Evolutionary conservation across 352 stramenopile genomes (phyloP).

Genomic region (Pythium diclinum): DNA sequence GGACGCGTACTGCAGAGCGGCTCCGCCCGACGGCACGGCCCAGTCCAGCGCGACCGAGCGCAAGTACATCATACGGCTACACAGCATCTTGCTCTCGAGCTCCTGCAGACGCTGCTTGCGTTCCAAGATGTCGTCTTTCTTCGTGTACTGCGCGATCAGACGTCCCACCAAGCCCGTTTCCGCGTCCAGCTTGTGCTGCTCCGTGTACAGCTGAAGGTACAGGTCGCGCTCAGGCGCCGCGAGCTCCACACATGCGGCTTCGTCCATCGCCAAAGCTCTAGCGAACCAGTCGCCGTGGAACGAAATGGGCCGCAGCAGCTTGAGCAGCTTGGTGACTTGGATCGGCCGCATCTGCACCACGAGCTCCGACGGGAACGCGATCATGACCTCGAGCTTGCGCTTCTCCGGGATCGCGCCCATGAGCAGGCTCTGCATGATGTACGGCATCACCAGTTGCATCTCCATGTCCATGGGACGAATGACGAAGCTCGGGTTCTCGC

Average conservation of each 20-base stretch:
- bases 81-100: slow-evolving; percentile 58
- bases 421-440: slow-evolving; percentile 61
- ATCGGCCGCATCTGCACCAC: slow-evolving; percentile 58
- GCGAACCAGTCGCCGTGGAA: slow-evolving; percentile 74
- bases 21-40: slow-evolving; percentile 57
- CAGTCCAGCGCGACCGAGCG: slow-evolving; percentile 57
- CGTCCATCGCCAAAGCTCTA: slow-evolving; percentile 52
- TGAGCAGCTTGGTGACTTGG: slow-evolving; percentile 59
- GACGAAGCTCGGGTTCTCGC: slow-evolving; percentile 38
- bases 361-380: slow-evolving; percentile 42
- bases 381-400: slow-evolving; percentile 49
- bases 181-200: slow-evolving; percentile 60
- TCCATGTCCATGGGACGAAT: slow-evolving; percentile 53
- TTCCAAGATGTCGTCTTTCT: slow-evolving; percentile 41
- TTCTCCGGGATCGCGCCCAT: slow-evolving; percentile 38
- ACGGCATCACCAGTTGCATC: slow-evolving; percentile 60
- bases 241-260: slow-evolving; percentile 63
- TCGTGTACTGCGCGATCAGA: slow-evolving; percentile 35
- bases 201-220: slow-evolving; percentile 54
- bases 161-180: slow-evolving; percentile 40
- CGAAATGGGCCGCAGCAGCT: slow-evolving; percentile 49
- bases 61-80: slow-evolving; percentile 56
- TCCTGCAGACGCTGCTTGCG: slow-evolving; percentile 43
- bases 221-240: slow-evolving; percentile 39
- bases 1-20: slow-evolving; percentile 40